A percentile compares a stretch with the other conserved stretches of the same genome.
phyloP scores from a whole-genome alignment of 2,329 filamentous ascomycete genomes.

The Trichoderma arundinaceum region DNA sequence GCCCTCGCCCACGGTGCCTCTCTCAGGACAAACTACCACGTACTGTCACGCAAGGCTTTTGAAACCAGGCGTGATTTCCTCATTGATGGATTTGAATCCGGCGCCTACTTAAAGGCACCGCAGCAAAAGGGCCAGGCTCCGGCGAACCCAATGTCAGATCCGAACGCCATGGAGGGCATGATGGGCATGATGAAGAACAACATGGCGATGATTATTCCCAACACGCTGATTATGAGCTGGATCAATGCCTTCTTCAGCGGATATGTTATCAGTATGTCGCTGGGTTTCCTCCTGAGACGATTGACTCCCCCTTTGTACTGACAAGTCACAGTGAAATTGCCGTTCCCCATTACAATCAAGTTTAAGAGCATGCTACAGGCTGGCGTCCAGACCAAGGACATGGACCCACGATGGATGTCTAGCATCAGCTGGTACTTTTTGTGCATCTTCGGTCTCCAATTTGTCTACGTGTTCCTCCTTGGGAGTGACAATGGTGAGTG shows the following conservation, averaged over 20 bases:
- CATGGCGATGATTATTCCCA: conserved; percentile 99
- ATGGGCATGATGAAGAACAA: conserved; percentile 99
- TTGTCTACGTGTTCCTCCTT: conserved; percentile 95
- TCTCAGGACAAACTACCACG: conserved; percentile 80
- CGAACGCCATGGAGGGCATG: conserved; percentile 98
- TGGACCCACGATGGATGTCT: conserved; percentile 98
- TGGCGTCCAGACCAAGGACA: conserved; percentile 90
- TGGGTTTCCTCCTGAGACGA: no score
- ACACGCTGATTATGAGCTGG: conserved; percentile 99
- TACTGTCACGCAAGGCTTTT: conserved; percentile 79
- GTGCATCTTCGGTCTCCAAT: conserved; percentile 94
- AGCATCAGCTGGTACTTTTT: conserved; percentile 99
- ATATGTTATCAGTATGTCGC: conserved; percentile 85
- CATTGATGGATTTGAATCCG: conserved; percentile 80
- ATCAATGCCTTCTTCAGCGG: conserved; percentile 99
- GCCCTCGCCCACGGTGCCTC: conserved; percentile 83
- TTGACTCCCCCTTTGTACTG: conserved; percentile 31
- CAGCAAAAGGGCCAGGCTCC: conserved; percentile 84
- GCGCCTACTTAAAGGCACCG: conserved; percentile 87
- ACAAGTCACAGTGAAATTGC: conserved; percentile 76
- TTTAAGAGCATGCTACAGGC: conserved; percentile 99
- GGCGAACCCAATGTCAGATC: conserved; percentile 93
- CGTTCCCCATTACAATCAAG: conserved; percentile 95
- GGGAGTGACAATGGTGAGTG: conserved; percentile 91
- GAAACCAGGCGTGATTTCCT: conserved; percentile 80